Percentiles rank a stretch among this genome's conserved stretches.
Evolutionary conservation across 768 basidiomycete genomes (phyloP).

Genomic region (Tylopilus vinaceipallidus): DNA sequence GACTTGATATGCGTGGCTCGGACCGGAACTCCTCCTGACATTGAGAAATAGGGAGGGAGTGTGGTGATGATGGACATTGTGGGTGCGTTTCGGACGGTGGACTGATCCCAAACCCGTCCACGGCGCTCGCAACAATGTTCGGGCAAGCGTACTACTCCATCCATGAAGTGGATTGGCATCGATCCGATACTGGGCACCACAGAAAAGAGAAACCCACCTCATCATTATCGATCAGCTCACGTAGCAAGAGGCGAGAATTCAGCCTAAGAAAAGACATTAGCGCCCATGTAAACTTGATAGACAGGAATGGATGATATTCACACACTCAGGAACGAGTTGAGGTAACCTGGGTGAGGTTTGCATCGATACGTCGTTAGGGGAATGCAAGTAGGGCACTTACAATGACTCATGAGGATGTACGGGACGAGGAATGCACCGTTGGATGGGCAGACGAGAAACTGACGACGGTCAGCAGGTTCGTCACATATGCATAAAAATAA

Average conservation of each 20-base stretch:
- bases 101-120: constrained; percentile 10
- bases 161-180: neutral
- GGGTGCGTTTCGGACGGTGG: constrained; percentile 10
- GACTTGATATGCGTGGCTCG: neutral
- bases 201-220: constrained; percentile 12
- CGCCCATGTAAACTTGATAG: neutral
- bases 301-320: constrained; percentile 12
- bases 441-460: constrained; percentile 36
- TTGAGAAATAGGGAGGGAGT: neutral
- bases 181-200: neutral
- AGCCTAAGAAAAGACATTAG: constrained; percentile 13
- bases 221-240: constrained; percentile 27
- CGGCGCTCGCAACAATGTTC: constrained; percentile 22
- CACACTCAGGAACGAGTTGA: constrained; percentile 39
- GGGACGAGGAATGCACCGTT: constrained; percentile 38
- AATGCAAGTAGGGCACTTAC: constrained; percentile 14
- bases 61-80: constrained; percentile 9
- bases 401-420: constrained; percentile 39
- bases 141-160: constrained; percentile 22
- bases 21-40: neutral
- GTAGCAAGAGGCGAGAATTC: constrained; percentile 29
- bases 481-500: neutral
- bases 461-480: neutral
- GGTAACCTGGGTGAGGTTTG: constrained; percentile 27
- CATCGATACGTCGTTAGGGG: neutral